Base-by-base conservation (phyloP, 2,329 filamentous ascomycete species). In the Aspergillus tanneri region DNA sequence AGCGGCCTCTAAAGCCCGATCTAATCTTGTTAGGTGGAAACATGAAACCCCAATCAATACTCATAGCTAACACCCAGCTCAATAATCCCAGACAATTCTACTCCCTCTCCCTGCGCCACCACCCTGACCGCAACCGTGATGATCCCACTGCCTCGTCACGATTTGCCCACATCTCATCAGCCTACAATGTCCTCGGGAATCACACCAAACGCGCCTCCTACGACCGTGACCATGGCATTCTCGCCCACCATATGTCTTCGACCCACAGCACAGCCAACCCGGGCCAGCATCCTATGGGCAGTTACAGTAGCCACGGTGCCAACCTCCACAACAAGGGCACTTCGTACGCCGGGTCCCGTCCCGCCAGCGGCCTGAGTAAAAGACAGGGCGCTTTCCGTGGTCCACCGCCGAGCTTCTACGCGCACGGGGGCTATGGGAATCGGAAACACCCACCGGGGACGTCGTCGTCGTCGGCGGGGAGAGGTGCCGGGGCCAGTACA, bases 371-470 rank as follows among this genome's bases (percentile, higher is more conserved):
- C 0, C 75, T 99, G 24, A 90, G 85, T 65, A 81, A 86, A 32
- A 81, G 92, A 19, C 78, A 89, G 2, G 82, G 84, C 2, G 78
- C 85, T 4, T 96, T 95, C 69, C 82, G 81, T 16, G 92, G 92
- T 0, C 92, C 93, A 3, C 91, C 93, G 42, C 91, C 92, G 0
- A 88, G 84, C 55, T 97, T 96, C 73, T 96, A 90, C 70, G 80
- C 85, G 14, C 84, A 80, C 52, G 90, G 90, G 4, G 89, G 87
- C 3, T 95, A 90, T 80, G 88, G 88, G 39, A 67, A 40, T 46
- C 73, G 43, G 21, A 43, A 36, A 39, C 28, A 34, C 18, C 38
- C 53, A 11, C 41, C 50, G 11, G 50, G 54, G 16, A 39, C 46
- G 6, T 50, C 54, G 8, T 52, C 51, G 12, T 28, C 23, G 28